Conservation (phyloP, 1,139 yeast species). For the Blastobotrys buckinghamii region DNA sequence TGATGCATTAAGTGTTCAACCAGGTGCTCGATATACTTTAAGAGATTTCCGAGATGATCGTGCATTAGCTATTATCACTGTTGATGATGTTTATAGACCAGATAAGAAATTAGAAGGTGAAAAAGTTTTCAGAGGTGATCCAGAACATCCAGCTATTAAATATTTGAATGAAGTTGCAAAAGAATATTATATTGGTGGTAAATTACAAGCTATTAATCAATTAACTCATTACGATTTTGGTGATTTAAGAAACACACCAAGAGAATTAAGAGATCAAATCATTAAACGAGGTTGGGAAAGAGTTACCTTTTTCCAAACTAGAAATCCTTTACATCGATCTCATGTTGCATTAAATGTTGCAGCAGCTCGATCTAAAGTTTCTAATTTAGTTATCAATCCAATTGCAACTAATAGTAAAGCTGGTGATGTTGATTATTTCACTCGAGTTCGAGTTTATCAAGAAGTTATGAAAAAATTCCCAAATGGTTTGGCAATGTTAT, state of each 20-base stretch:
- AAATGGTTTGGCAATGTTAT: slow-evolving; percentile 83
- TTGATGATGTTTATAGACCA: slow-evolving; percentile 76
- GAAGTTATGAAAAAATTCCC: slow-evolving; percentile 90
- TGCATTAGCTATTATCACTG: slow-evolving; percentile 73
- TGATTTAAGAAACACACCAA: slow-evolving; percentile 82
- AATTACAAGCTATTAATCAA: slow-evolving; percentile 71
- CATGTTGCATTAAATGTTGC: slow-evolving; percentile 94
- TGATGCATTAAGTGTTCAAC: slow-evolving; percentile 34
- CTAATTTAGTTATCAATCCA: slow-evolving; percentile 87
- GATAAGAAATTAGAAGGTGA: slow-evolving; percentile 74
- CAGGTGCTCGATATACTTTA: slow-evolving; percentile 64
- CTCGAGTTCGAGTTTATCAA: slow-evolving; percentile 92
- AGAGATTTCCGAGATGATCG: slow-evolving; percentile 79
- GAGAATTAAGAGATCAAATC: slow-evolving; percentile 83
- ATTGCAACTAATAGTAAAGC: slow-evolving; percentile 97
- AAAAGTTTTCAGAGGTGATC: slow-evolving; percentile 91
- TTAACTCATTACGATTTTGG: slow-evolving; percentile 91
- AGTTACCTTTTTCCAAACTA: slow-evolving; percentile 95
- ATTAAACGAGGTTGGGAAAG: slow-evolving; percentile 76
- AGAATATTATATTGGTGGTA: slow-evolving; percentile 84
- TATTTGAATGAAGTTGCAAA: slow-evolving; percentile 72
- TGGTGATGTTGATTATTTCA: slow-evolving; percentile 96
- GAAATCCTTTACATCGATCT: slow-evolving; percentile 98
- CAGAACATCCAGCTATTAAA: slow-evolving; percentile 89
- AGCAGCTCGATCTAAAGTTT: slow-evolving; percentile 76